Conservation (phyloP, 2,329 filamentous ascomycete species). For the Davidsoniella eucalypti region DNA sequence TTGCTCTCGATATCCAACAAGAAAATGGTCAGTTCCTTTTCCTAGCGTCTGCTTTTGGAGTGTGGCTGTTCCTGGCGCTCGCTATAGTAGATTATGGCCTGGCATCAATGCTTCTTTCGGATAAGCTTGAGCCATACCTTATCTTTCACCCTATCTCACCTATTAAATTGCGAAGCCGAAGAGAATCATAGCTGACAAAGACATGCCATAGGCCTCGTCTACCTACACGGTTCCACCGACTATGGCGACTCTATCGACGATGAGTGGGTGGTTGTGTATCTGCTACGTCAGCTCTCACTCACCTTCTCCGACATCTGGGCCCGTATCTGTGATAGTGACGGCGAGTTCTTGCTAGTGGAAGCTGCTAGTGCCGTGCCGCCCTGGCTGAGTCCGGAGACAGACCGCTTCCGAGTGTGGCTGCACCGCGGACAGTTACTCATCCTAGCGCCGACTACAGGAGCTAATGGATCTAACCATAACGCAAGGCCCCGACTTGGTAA, state of each 20-base stretch:
- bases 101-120: not conserved
- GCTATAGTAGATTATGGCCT: not conserved
- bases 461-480: slow-evolving; percentile 16
- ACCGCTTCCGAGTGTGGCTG: slow-evolving; percentile 80
- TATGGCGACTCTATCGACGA: slow-evolving; percentile 93
- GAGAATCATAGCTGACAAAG: not conserved
- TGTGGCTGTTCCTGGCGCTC: too few relatives aligned
- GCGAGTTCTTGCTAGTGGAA: slow-evolving; percentile 89
- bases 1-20: slow-evolving; percentile 51
- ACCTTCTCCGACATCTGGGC: slow-evolving; percentile 63
- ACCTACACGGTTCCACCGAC: slow-evolving; percentile 62
- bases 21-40: slow-evolving; percentile 30
- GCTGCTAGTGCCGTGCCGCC: slow-evolving; percentile 73
- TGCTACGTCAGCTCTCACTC: slow-evolving; percentile 66
- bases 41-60: too few relatives aligned
- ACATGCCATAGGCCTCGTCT: slow-evolving; percentile 28
- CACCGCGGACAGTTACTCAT: slow-evolving; percentile 59
- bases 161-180: not conserved
- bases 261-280: slow-evolving; percentile 90
- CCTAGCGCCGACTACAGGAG: slow-evolving; percentile 32
- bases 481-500: not conserved
- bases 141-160: slow-evolving; percentile 1
- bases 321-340: slow-evolving; percentile 70
- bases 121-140: not conserved
- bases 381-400: slow-evolving; percentile 85